Base-by-base conservation (phyloP, 768 basidiomycete genomes). In the Xanthoconium purpureum region DNA sequence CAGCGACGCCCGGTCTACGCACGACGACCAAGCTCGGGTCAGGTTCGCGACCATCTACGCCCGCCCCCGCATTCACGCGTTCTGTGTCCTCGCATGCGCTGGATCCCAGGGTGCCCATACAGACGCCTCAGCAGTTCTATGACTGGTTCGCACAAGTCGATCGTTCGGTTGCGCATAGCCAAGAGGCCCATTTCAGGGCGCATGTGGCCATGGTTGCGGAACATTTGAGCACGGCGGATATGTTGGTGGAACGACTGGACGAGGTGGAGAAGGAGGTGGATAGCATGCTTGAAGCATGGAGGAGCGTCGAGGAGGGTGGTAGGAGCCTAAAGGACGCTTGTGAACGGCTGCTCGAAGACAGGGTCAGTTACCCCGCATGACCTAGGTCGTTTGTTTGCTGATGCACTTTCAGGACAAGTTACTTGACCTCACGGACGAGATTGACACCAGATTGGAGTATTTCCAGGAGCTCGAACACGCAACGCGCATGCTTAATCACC, bases 131-230 rank as follows among this genome's bases (percentile, higher is more conserved):
- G 64, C 94, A 98, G 62, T 96, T 99, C 73, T 93, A 95, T 68
- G 96, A 98, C 74, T 97, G 94, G 88, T 96, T 94, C 71, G 80
- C 91, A 5, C 79, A 89, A 39, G 85, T 99, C 51, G 94, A 97
- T 61, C 80, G 89, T 15, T 89, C 89, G 3, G 91, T 97, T 37
- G 89, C 94, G 9, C 93, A 94, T 65, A 90, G 90, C 56, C 96
- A 98, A 66, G 96, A 98, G 66, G 85, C 92, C 6, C 88, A 94
- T 67, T 98, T 97, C 70, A 81, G 92, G 28, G 84, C 86, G 1
- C 91, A 98, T 71, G 81, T 95, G 18, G 83, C 84, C 12, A 84
- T 82, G 58, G 83, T 98, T 14, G 78, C 84, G 4, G 83, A 82
- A 35, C 89, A 97, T 68, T 74, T 96, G 30, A 80, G 80, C 18